Conservation (phyloP, 2,329 filamentous ascomycete species). For the Colletotrichum simmondsii region DNA sequence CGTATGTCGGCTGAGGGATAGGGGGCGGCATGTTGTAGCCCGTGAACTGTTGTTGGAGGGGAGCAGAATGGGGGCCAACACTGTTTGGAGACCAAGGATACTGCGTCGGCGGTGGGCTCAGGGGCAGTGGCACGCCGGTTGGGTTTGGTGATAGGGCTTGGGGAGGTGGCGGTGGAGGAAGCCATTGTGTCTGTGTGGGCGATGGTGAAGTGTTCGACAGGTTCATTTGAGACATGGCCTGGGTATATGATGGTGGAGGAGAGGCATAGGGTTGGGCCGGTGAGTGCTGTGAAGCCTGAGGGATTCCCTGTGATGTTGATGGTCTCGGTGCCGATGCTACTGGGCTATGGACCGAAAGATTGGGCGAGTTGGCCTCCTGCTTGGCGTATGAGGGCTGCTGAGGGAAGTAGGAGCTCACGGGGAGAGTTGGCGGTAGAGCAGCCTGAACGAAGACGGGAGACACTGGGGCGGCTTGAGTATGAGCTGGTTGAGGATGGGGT, state of each 20-base stretch:
- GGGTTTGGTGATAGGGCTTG: slow-evolving; percentile 10
- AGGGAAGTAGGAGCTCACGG: slow-evolving; percentile 24
- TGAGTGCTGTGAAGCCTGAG: neutral
- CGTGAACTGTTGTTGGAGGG: neutral
- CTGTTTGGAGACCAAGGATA: slow-evolving; percentile 20
- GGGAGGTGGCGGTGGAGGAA: neutral
- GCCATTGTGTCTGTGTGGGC: slow-evolving; percentile 1
- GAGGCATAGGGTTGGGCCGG: slow-evolving; percentile 5
- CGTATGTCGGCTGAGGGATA: slow-evolving; percentile 15
- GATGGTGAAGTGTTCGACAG: neutral
- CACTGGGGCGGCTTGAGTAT: neutral
- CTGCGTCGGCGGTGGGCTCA: neutral
- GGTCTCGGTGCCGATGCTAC: slow-evolving; percentile 5
- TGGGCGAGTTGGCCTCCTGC: neutral
- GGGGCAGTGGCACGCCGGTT: neutral
- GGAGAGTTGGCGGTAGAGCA: slow-evolving; percentile 17
- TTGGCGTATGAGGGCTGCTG: slow-evolving; percentile 28
- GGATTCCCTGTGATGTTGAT: neutral
- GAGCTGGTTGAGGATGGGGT: neutral
- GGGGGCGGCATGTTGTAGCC: slow-evolving; percentile 3
- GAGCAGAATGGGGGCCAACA: neutral
- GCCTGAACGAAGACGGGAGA: slow-evolving; percentile 15
- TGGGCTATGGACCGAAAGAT: slow-evolving; percentile 9
- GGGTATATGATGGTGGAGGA: slow-evolving; percentile 26
- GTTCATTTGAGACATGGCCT: neutral